Percentiles rank a stretch among this genome's conserved stretches.
Conservation (phyloP, 78 protist genomes). For the Dictyostelium firmibasis region DNA sequence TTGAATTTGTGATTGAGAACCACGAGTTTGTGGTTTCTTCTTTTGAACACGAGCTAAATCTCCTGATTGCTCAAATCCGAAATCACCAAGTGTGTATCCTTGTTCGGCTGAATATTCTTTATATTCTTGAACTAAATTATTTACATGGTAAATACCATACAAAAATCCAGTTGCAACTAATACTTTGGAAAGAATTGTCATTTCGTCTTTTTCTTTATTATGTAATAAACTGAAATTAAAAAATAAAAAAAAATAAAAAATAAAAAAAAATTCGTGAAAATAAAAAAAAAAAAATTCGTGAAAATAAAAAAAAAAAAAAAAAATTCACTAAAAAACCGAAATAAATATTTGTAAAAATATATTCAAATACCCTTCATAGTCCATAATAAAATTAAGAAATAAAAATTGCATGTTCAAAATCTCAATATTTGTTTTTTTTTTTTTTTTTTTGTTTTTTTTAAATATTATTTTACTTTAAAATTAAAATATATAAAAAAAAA, state of each 20-base stretch:
- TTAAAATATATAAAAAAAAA: too few relatives aligned
- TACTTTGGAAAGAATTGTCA: not conserved
- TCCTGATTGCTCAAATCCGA: not conserved
- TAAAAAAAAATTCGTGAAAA: too few relatives aligned
- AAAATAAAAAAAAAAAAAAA: too few relatives aligned
- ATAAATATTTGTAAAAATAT: too few relatives aligned
- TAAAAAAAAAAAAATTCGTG: not conserved
- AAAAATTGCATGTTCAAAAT: too few relatives aligned
- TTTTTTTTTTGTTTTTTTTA: too few relatives aligned
- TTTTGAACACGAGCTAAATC: not conserved
- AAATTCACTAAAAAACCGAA: too few relatives aligned
- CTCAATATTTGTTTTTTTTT: too few relatives aligned
- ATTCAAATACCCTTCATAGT: too few relatives aligned
- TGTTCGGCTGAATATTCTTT: not conserved
- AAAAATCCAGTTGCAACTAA: not conserved
- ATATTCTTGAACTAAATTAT: not conserved
- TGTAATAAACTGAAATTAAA: too few relatives aligned
- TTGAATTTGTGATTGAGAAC: not conserved
- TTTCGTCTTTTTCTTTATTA: not conserved
- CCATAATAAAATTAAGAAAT: too few relatives aligned
- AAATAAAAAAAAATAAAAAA: not conserved
- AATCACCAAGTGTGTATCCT: not conserved
- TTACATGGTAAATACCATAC: not conserved
- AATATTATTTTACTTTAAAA: too few relatives aligned
- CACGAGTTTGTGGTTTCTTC: not conserved